phyloP scores from a whole-genome alignment of 2,329 filamentous ascomycete species.

The Pseudogymnoascus sp. region DNA sequence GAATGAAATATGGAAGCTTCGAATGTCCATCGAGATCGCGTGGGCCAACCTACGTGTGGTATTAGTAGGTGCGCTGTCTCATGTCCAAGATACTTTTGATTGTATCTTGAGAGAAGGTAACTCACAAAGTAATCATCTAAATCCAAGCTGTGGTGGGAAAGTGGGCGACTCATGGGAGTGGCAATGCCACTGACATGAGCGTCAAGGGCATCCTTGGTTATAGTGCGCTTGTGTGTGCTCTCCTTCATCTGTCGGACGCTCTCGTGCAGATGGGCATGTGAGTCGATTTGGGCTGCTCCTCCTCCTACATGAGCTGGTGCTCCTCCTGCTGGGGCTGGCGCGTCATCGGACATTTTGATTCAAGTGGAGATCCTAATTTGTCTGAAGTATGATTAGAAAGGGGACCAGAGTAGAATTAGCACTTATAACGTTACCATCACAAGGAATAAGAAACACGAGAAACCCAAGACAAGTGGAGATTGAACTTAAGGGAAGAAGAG shows the following conservation, averaged over 20 bases:
- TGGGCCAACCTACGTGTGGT: constrained; percentile 40
- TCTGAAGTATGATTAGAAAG: not conserved
- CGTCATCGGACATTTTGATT: not conserved
- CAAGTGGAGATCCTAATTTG: not conserved
- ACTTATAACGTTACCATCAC: not conserved
- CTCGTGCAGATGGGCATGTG: not conserved
- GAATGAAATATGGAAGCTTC: constrained; percentile 68
- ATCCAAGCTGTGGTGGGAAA: constrained; percentile 7
- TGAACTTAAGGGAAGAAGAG: not conserved
- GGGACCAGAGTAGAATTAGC: not conserved
- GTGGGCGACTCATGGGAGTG: not conserved
- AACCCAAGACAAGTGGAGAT: not conserved
- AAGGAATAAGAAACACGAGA: not conserved
- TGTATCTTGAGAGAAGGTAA: not conserved
- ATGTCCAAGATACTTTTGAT: not conserved
- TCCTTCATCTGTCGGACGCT: not conserved
- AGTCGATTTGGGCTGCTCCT: not conserved
- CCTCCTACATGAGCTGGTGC: not conserved
- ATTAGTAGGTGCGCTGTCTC: constrained; percentile 2
- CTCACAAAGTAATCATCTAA: constrained; percentile 25
- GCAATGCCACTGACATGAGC: not conserved
- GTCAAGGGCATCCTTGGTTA: constrained; percentile 1
- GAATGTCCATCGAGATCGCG: constrained; percentile 65
- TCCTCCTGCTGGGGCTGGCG: not conserved
- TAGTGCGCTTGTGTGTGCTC: not conserved